Conservation (phyloP, 2,329 filamentous ascomycete species). For the Fusarium pseudonygamai region DNA sequence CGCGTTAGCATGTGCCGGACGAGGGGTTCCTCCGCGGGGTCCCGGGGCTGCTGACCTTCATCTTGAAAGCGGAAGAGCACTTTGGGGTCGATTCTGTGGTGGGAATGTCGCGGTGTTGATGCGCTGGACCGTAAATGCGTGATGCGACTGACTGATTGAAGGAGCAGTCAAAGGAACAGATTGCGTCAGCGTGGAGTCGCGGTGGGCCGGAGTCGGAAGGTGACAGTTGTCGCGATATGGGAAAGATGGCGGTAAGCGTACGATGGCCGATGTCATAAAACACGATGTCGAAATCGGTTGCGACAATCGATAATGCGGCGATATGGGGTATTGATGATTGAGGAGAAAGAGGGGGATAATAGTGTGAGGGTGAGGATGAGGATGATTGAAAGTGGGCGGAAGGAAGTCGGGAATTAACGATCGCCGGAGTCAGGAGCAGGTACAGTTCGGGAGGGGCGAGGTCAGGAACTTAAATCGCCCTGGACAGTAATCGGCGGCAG, state of each 20-base stretch:
- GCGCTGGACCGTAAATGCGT: constrained; percentile 9
- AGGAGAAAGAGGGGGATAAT: constrained; percentile 14
- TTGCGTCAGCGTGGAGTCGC: constrained; percentile 47
- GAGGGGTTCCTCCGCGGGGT: not conserved
- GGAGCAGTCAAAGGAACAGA: constrained; percentile 30
- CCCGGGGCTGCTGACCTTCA: constrained; percentile 49
- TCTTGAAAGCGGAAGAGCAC: constrained; percentile 38
- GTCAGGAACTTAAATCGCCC: constrained; percentile 8
- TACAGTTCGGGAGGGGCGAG: constrained; percentile 30
- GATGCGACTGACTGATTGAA: constrained; percentile 28
- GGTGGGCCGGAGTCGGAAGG: constrained; percentile 35
- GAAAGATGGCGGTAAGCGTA: constrained; percentile 14
- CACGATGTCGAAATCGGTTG: constrained; percentile 11
- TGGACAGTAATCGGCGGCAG: not conserved
- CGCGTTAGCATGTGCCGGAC: constrained; percentile 29
- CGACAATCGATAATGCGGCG: constrained; percentile 8
- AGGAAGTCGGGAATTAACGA: constrained; percentile 31
- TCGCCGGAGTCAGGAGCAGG: constrained; percentile 35
- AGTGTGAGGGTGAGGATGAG: not conserved
- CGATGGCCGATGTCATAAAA: not conserved
- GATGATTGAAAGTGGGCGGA: not conserved
- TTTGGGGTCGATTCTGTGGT: not conserved
- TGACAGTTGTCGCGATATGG: constrained; percentile 33
- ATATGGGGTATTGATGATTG: constrained; percentile 16
- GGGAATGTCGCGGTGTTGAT: constrained; percentile 9